Base-by-base conservation (phyloP, 2,329 filamentous ascomycete genomes). In the Sphaerulina populicola region DNA sequence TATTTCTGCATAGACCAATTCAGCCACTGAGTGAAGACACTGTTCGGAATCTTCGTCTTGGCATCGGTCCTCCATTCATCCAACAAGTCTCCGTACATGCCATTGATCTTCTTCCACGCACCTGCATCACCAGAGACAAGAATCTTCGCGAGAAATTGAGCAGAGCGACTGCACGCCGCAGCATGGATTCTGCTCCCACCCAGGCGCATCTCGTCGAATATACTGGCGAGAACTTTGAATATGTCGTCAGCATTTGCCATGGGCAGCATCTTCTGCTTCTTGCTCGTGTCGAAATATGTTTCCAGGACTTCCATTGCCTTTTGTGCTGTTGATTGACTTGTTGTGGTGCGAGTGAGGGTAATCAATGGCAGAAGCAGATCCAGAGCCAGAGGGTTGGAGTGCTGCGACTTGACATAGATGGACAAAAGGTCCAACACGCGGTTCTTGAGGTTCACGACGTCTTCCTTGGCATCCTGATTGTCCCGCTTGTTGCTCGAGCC, bases 381-480 rank as follows among this genome's bases (percentile, higher is more conserved):
- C 39, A 93, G 79, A 0, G 82, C 79, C 1, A 90, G 72, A 1
- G 78, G 70, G 60, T 82, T 85, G 18, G 77, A 76, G 50, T 85
- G 79, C 69, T 93, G 84, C 60, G 85, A 84, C 67, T 86, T 89
- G 57, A 93, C 76, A 68, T 88, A 97, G 57, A 93, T 85, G 54
- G 85, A 81, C 9, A 97, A 76, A 1, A 97, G 78, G 64, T 97
- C 93, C 4, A 97, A 78, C 5, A 96, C 85, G 38, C 90, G 86
- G 68, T 88, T 87, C 74, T 98, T 98, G 77, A 98, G 95, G 70
- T 91, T 90, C 62, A 94, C 74, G 64, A 97, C 87, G 15, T 82
- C 88, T 60, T 91, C 86, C 65, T 88, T 93, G 49, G 91, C 90
- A 54, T 91, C 85, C 65, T 88, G 88, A 62, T 86, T 85, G 64